These are phyloP conservation scores for Pseudogymnoascus sp. DNA, from an alignment of 2,329 filamentous ascomycete species.

Conservation along the genomic window DNA sequence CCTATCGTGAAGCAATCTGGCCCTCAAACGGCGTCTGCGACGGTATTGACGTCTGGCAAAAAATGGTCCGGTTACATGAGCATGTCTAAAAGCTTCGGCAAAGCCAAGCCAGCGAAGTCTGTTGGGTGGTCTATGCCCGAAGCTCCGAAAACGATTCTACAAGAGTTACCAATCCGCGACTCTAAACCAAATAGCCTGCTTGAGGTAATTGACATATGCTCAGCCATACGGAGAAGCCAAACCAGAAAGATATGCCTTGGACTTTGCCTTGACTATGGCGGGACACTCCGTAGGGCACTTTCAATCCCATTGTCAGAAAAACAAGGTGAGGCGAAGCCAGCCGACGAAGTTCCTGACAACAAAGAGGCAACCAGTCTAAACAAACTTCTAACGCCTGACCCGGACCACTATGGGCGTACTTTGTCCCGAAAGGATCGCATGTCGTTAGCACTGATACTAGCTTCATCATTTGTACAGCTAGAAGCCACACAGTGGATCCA, in stretches of 20 bases:
- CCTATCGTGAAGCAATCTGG: not conserved
- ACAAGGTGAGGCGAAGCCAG: not conserved
- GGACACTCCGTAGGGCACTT: not conserved
- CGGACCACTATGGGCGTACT: not conserved
- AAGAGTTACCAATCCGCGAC: not conserved
- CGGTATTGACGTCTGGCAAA: not conserved
- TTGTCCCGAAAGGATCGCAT: constrained; percentile 1
- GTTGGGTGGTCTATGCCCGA: not conserved
- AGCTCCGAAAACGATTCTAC: not conserved
- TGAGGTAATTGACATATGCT: constrained; percentile 2
- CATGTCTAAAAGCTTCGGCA: not conserved
- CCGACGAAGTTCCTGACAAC: not conserved
- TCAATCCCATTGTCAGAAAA: not conserved
- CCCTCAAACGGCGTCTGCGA: not conserved
- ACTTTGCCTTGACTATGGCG: not conserved
- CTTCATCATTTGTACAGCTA: not conserved
- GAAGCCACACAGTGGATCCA: constrained; percentile 6
- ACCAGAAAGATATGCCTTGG: constrained; percentile 1
- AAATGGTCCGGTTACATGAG: not conserved
- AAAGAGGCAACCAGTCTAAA: not conserved
- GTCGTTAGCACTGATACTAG: not conserved
- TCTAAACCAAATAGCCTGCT: not conserved
- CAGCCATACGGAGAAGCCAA: not conserved
- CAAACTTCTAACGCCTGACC: not conserved
- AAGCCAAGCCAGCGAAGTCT: not conserved